Evolutionary conservation across 169 alveolate species (phyloP), one percentile per base, ranked within the genome.

Genomic region (Plasmodium blacklocki): DNA sequence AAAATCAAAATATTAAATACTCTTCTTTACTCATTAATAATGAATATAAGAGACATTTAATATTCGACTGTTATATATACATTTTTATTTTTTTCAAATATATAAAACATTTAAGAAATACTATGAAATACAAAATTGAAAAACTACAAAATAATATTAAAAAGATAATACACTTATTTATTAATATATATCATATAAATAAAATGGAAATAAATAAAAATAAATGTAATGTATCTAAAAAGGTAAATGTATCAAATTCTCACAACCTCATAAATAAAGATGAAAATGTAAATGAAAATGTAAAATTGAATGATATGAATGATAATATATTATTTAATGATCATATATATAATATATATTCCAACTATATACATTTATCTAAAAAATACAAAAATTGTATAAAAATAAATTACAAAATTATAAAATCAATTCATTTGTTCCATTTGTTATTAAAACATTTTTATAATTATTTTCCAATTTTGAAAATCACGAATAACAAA

Each of bases 361-460:
- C 45, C 58, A 66, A 80, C 26, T 80, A 67, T 66, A 52, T 54
- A 45, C 58, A 66, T 19, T 54, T 80, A 62, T 54, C 85, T 47
- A 80, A 67, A 80, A 49, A 63, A 50, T 80, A 80, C 76, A 80
- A 60, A 67, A 23, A 52, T 15, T 80, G 90, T 43, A 72, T 80
- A 80, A 80, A 80, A 50, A 54, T 26, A 62, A 80, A 80, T 80
- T 80, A 80, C 45, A 39, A 80, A 52, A 58, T 80, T 60, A 80
- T 80, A 14, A 54, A 80, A 68, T 68, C 18, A 32, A 68, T 80
- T 29, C 74, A 80, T 63, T 43, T 43, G 64, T 80, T 80, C 63
- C 90, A 80, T 62, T 43, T 68, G 58, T 56, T 80, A 70, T 58
- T 80, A 80, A 80, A 68, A 67, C 90, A 80, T 68, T 80, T 80